These are phyloP conservation scores for Meredithiella fracta DNA, from an alignment of 2,329 filamentous ascomycete species.

Conservation along the genomic window DNA sequence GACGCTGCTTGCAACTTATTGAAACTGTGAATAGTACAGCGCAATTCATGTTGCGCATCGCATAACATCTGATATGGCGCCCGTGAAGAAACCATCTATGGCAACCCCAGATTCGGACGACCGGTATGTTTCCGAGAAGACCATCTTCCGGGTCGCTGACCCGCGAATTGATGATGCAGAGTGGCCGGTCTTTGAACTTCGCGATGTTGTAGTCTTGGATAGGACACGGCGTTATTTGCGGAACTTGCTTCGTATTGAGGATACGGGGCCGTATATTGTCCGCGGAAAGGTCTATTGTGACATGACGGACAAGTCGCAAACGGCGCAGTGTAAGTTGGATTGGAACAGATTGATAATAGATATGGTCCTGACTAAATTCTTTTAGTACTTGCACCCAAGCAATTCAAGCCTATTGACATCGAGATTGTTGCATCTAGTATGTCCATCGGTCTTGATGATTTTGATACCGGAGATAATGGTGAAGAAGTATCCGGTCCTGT, in stretches of 20 bases:
- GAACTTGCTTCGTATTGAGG: conserved; percentile 44
- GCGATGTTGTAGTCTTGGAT: conserved; percentile 41
- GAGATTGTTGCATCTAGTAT: conserved; percentile 32
- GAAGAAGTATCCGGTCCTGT: conserved; percentile 28
- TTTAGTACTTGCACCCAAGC: conserved; percentile 9
- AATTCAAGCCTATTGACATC: conserved; percentile 24
- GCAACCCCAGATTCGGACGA: conserved; percentile 26
- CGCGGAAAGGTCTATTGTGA: conserved; percentile 41
- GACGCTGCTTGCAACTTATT: too few relatives aligned
- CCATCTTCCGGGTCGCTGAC: conserved; percentile 23
- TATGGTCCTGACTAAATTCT: conserved; percentile 1
- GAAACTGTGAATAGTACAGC: too few relatives aligned
- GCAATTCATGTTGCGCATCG: too few relatives aligned
- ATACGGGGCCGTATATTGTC: conserved; percentile 43
- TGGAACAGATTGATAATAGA: background rate
- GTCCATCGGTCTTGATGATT: conserved; percentile 34
- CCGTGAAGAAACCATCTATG: conserved; percentile 18
- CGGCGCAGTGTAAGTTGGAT: conserved; percentile 22
- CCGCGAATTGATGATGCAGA: conserved; percentile 24
- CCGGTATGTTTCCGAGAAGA: conserved; percentile 23
- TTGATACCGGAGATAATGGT: conserved; percentile 4
- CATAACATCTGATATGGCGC: background rate
- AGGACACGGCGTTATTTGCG: conserved; percentile 36
- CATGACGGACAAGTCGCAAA: conserved; percentile 24
- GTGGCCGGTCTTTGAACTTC: conserved; percentile 47